Evolutionary conservation across 129 eudicot genomes (phyloP), one percentile per base, ranked within the genome.

Genomic region (Dittrichia graveolens): DNA sequence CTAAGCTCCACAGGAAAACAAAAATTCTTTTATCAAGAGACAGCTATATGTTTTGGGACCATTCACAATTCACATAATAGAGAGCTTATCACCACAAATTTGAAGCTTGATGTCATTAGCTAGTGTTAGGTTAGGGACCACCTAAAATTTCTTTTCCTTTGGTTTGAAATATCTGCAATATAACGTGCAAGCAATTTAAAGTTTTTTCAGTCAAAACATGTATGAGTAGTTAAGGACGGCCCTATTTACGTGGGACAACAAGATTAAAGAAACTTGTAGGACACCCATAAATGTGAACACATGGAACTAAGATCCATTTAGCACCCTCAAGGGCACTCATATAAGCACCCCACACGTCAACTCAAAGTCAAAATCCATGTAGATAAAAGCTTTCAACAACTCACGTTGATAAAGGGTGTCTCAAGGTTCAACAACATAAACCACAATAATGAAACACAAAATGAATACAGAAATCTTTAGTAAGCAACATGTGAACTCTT

Each of bases 71-170:
- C 61, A 37, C 40, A 79, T 41, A 50, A 64, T 56, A 55, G 8
- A 73, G 49, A 19, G 54, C 65, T 75, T 65, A 74, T 75, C 57
- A 66, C 77, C 77, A 76, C 78, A 67, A 67, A 77, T 50, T 54
- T 60, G 75, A 55, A 53, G 64, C 47, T 65, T 75, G 57, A 60
- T 79, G 79, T 66, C 73, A 71, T 79, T 66, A 65, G 71, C 39
- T 49, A 64, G 71, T 52, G 63, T 77, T 71, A 72, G 62, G 34
- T 74, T 67, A 78, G 82, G 83, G 84, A 83, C 91, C 88, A 83
- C 83, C 59, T 67, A 71, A 43, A 57, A 43, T 58, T n/a, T 40
- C 46, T 65, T 47, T 63, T 78, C 83, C 31, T 24, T 24, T 24
- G 31, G 31, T 60, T 19, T 60, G 9, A 3, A 58, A 58, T 24